phyloP scores from a whole-genome alignment of 2,329 filamentous ascomycete species.

The Pyrenophora tritici-repentis region DNA sequence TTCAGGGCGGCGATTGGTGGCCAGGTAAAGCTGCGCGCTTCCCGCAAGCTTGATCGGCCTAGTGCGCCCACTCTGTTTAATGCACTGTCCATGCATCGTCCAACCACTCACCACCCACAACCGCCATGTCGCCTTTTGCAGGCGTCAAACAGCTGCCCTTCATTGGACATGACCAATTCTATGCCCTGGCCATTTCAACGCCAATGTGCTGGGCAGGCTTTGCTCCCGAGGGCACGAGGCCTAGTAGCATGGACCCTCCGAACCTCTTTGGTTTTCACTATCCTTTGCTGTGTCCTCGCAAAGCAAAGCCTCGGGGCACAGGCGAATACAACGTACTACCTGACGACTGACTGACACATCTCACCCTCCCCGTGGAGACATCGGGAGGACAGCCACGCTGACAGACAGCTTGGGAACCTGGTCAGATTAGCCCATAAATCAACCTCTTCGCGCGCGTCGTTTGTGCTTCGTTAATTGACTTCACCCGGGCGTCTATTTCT shows the following conservation, averaged over 20 bases:
- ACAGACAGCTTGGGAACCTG: slow-evolving; percentile 30
- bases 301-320: slow-evolving; percentile 19
- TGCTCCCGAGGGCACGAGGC: slow-evolving; percentile 28
- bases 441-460: slow-evolving; percentile 27
- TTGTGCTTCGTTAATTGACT: slow-evolving; percentile 41
- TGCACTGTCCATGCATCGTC: slow-evolving; percentile 23
- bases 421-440: slow-evolving; percentile 34
- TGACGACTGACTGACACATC: slow-evolving; percentile 16
- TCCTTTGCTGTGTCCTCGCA: slow-evolving; percentile 10
- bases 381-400: slow-evolving; percentile 20
- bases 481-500: slow-evolving; percentile 50
- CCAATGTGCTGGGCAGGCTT: slow-evolving; percentile 25
- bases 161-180: slow-evolving; percentile 30
- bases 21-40: slow-evolving; percentile 21
- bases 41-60: slow-evolving; percentile 26
- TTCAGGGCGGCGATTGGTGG: slow-evolving; percentile 27
- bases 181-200: slow-evolving; percentile 22
- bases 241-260: slow-evolving; percentile 18
- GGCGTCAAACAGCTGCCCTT: slow-evolving; percentile 37
- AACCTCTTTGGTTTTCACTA: slow-evolving; percentile 16
- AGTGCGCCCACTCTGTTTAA: slow-evolving; percentile 25
- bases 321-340: slow-evolving; percentile 22
- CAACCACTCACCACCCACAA: slow-evolving; percentile 35
- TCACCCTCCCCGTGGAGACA: slow-evolving; percentile 8
- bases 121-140: slow-evolving; percentile 31